Percentiles rank a stretch among this genome's conserved stretches.
These are phyloP conservation scores for Thraustochytrium sp. DNA, from an alignment of 352 stramenopile species.

Conservation along the genomic window DNA sequence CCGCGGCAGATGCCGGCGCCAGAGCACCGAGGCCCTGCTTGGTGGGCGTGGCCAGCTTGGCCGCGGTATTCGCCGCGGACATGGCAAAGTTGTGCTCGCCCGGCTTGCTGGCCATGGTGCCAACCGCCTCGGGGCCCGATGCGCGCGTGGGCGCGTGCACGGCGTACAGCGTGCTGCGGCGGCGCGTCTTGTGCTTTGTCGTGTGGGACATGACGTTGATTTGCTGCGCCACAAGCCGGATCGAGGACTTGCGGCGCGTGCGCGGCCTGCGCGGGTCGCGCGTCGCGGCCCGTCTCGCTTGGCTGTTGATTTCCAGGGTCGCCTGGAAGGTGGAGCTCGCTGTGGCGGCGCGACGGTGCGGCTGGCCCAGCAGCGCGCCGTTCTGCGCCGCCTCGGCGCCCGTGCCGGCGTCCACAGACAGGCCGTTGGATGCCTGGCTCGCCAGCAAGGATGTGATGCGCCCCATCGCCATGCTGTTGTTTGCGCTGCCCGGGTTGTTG, in stretches of 20 bases:
- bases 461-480: too few relatives aligned
- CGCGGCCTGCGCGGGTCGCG: neutral
- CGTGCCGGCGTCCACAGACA: too few relatives aligned
- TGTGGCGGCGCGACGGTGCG: neutral
- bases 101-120: neutral
- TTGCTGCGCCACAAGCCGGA: slow-evolving; percentile 21
- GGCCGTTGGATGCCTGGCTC: too few relatives aligned
- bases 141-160: neutral
- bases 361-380: too few relatives aligned
- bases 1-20: too few relatives aligned
- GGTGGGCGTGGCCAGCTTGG: too few relatives aligned
- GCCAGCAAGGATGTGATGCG: too few relatives aligned
- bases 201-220: slow-evolving; percentile 19
- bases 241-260: slow-evolving; percentile 2
- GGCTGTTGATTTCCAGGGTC: neutral
- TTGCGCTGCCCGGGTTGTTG: too few relatives aligned
- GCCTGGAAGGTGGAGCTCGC: neutral
- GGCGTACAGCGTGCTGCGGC: slow-evolving; percentile 2
- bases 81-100: slow-evolving; percentile 1
- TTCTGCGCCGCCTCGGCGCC: too few relatives aligned
- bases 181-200: neutral
- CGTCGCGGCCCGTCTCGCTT: neutral
- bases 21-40: too few relatives aligned
- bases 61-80: neutral
- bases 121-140: neutral